Evolutionary conservation across 371 early-diverging fungal species (phyloP), one percentile per base, ranked within the genome.

Genomic region (Mucor ambiguus): DNA sequence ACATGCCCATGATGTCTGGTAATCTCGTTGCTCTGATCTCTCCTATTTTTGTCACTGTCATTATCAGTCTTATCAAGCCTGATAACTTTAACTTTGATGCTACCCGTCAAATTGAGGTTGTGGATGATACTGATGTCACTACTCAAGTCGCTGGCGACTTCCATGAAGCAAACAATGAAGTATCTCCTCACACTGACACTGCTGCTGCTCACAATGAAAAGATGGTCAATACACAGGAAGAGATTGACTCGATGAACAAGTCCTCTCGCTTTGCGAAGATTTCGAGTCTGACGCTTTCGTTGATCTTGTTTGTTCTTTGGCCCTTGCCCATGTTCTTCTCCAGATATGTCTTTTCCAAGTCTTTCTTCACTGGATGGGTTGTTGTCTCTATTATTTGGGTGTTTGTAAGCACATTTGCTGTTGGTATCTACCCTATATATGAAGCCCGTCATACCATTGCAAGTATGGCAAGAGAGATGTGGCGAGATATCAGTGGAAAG

Each of bases 1-100:
- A 90, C 60, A 80, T 84, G 33, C 90, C 91, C 10, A 89, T 90
- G 89, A 81, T 90, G 75, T 85, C 91, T 6, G 91, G 91, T 20
- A 90, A 90, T 64, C 56, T 89, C 7, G 79, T 77, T 4, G 79
- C 82, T 0, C 69, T 85, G 4, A 46, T 78, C 18, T 73, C 76
- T 9, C 76, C 78, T 6, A 26, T 71, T 2, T 38, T 72, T 44
- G 32, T 69, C 59, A 49, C 80, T 38, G 3, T 64, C 60, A 58
- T 49, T 55, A 22, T 75, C 59, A 60, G 88, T 16, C 71, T 83
- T 48, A 58, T 81, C 54, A 76, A 78, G 12, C 90, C 90, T 0
- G 89, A 88, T 64, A 75, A 90, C 66, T 90, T 82, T 61, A 78
- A 87, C 29, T 90, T 86, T 72, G 83, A 85, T 5, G 74, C 71